Conservation (phyloP, 805 yeast species). For the Saturnispora silvae region DNA sequence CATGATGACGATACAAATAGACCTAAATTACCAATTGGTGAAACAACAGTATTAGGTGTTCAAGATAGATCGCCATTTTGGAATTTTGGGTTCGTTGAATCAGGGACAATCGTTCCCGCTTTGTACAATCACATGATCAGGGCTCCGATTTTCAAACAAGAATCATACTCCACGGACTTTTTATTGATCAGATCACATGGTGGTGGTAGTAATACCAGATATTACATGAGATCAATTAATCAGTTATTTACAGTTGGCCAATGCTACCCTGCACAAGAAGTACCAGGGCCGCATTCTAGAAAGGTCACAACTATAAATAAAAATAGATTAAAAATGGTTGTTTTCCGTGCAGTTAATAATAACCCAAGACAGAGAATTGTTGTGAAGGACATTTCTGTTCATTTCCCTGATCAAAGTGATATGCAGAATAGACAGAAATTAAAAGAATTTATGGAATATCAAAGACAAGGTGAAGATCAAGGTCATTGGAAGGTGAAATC, state of each 20-base stretch:
- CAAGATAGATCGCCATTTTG: conserved; percentile 96
- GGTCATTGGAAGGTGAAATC: conserved; percentile 87
- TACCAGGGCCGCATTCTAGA: conserved; percentile 96
- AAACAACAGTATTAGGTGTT: conserved; percentile 90
- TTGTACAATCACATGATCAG: conserved; percentile 82
- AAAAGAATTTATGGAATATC: conserved; percentile 97
- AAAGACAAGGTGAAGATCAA: conserved; percentile 86
- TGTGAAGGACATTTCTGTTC: conserved; percentile 79
- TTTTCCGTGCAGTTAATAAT: conserved; percentile 72
- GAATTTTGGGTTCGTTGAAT: conserved; percentile 95
- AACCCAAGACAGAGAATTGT: conserved; percentile 63
- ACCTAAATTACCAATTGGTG: conserved; percentile 85
- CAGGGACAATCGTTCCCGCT: conserved; percentile 90
- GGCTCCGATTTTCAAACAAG: conserved; percentile 90
- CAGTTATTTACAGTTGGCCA: conserved; percentile 85
- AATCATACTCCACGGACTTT: conserved; percentile 68
- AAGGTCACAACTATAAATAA: conserved; percentile 89
- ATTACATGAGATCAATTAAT: conserved; percentile 57
- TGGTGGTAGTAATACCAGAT: conserved; percentile 55
- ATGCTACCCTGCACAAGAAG: conserved; percentile 82
- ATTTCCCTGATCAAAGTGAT: conserved; percentile 94
- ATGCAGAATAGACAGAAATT: conserved; percentile 93
- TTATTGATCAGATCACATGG: conserved; percentile 72
- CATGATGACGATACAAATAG: conserved; percentile 71
- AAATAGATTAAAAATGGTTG: conserved; percentile 88